These are phyloP conservation scores for Cutaneotrichosporon sp. DNA, from an alignment of 1,284 basidiomycete species.

Conservation along the genomic window DNA sequence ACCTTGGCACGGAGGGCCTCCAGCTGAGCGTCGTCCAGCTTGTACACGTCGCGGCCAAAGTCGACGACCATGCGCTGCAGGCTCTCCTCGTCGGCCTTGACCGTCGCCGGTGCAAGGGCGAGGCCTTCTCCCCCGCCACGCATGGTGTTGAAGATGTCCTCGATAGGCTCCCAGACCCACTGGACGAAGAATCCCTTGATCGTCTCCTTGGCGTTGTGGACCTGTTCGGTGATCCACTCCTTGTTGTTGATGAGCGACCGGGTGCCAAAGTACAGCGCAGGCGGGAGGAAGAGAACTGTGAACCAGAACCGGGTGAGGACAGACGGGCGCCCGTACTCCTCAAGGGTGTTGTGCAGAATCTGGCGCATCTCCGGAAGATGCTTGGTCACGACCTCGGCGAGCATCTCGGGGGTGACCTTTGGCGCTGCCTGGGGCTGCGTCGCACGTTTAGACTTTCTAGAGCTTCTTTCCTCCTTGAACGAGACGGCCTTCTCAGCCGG, in stretches of 20 bases:
- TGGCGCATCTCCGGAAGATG: slow-evolving; percentile 35
- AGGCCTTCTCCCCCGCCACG: slow-evolving; percentile 52
- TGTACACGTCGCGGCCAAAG: slow-evolving; percentile 73
- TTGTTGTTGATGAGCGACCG: slow-evolving; percentile 41
- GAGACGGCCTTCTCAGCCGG: slow-evolving; percentile 9
- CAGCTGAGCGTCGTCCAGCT: slow-evolving; percentile 62
- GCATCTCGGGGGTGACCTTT: slow-evolving; percentile 26
- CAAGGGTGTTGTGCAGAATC: slow-evolving; percentile 28
- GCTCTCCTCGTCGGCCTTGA: slow-evolving; percentile 62
- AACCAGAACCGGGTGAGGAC: slow-evolving; percentile 52
- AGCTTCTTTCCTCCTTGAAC: slow-evolving; percentile 9
- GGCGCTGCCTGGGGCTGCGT: neutral
- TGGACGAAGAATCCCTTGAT: slow-evolving; percentile 72
- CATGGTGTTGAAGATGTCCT: slow-evolving; percentile 79
- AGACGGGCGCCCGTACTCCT: slow-evolving; percentile 42
- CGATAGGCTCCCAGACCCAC: slow-evolving; percentile 87
- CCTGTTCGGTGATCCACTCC: slow-evolving; percentile 58
- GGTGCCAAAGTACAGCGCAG: slow-evolving; percentile 34
- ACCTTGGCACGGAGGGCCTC: slow-evolving; percentile 67
- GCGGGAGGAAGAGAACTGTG: slow-evolving; percentile 50
- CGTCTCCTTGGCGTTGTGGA: slow-evolving; percentile 69
- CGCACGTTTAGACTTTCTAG: slow-evolving; percentile 1
- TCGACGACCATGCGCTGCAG: slow-evolving; percentile 90
- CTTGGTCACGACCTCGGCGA: slow-evolving; percentile 38
- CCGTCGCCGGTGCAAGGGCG: slow-evolving; percentile 57